Percentiles rank a stretch among this genome's conserved stretches.
These are phyloP conservation scores for Leccinum huronense DNA, from an alignment of 1,284 basidiomycete genomes.

Conservation along the genomic window DNA sequence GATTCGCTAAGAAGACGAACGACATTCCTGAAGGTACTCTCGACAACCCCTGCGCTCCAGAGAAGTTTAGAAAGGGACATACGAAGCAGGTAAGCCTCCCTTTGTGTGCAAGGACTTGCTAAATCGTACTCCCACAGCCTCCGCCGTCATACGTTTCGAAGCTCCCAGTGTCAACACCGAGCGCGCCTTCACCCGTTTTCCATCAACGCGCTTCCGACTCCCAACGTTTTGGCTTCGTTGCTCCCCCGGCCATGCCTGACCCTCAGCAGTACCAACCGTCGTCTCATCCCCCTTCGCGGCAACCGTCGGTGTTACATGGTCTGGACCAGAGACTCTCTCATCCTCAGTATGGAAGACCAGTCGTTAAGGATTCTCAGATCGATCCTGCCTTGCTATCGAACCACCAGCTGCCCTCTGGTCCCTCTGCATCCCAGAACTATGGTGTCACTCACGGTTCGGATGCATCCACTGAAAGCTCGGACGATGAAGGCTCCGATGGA, in stretches of 20 bases:
- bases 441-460: not conserved
- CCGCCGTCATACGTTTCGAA: too few species aligned
- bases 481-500: not conserved
- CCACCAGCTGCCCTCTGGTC: not conserved
- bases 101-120: too few species aligned
- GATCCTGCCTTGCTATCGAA: not conserved
- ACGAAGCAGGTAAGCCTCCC: too few species aligned
- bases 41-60: too few species aligned
- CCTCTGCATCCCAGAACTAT: not conserved
- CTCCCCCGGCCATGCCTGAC: not conserved
- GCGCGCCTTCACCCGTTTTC: too few species aligned
- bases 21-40: too few species aligned
- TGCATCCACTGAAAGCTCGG: not conserved
- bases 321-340: not conserved
- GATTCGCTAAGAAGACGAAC: too few species aligned
- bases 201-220: too few species aligned
- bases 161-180: too few species aligned
- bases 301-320: not conserved
- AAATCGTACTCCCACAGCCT: too few species aligned
- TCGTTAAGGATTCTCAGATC: not conserved
- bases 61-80: too few species aligned
- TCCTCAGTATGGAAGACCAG: not conserved
- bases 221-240: too few species aligned
- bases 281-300: not conserved
- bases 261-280: not conserved